phyloP scores from a whole-genome alignment of 2,329 filamentous ascomycete species.

The Pestalotiopsis sp. region DNA sequence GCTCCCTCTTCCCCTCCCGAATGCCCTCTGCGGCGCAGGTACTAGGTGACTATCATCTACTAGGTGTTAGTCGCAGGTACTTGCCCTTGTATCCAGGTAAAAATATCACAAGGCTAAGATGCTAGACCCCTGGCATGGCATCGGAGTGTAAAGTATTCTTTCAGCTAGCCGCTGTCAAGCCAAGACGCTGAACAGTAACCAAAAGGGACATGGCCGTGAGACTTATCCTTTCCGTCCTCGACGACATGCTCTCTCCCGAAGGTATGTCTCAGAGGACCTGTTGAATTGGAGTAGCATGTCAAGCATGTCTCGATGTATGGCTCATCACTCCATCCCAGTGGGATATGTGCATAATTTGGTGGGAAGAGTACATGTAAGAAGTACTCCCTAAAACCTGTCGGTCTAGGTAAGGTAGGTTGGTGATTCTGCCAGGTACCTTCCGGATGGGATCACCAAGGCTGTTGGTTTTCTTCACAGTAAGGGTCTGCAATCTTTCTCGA shows the following conservation, averaged over 20 bases:
- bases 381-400: background rate
- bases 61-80: too few species aligned
- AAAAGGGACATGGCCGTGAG: background rate
- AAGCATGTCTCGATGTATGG: background rate
- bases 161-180: conserved; percentile 10
- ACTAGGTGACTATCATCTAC: too few species aligned
- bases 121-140: background rate
- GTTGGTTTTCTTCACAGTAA: background rate
- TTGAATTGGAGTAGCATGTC: background rate
- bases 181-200: background rate
- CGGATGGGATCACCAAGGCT: background rate
- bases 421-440: background rate
- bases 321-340: background rate
- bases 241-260: background rate
- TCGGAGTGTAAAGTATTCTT: background rate
- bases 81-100: background rate
- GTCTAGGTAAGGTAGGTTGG: background rate
- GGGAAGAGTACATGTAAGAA: background rate
- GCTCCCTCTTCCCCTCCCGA: background rate
- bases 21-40: too few species aligned
- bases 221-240: background rate
- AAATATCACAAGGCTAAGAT: background rate
- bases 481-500: background rate
- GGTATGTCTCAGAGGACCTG: background rate
- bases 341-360: background rate